These are phyloP conservation scores for Mimosa bimucronata DNA, from an alignment of 306 rosid species.

Conservation along the genomic window DNA sequence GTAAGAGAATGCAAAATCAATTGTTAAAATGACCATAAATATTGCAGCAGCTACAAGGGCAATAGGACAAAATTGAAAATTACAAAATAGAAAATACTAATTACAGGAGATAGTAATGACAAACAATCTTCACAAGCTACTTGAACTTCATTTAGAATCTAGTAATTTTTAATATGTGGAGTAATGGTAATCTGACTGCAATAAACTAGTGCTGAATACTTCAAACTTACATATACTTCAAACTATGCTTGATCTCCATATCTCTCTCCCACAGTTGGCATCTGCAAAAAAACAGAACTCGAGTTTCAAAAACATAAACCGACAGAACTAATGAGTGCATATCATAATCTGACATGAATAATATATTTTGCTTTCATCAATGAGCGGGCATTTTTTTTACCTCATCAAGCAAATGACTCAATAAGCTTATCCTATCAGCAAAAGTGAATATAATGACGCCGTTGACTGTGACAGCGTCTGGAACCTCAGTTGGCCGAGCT, in stretches of 20 bases:
- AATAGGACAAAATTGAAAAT: slow-evolving; percentile 1
- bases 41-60: slow-evolving; percentile 7
- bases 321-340: slow-evolving; percentile 5
- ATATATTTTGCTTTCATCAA: slow-evolving; percentile 1
- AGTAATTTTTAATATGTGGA: too few relatives aligned
- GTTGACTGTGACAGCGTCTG: too few relatives aligned
- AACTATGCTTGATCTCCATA: slow-evolving; percentile 60
- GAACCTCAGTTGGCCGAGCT: too few relatives aligned
- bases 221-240: background rate
- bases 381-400: background rate
- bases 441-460: background rate
- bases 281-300: slow-evolving; percentile 53
- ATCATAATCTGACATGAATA: slow-evolving; percentile 27
- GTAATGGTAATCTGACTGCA: background rate
- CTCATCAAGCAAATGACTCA: slow-evolving; percentile 25
- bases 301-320: slow-evolving; percentile 30
- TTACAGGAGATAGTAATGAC: background rate
- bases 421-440: slow-evolving; percentile 30
- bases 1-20: too few relatives aligned
- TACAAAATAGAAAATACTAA: background rate
- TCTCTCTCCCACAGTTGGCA: slow-evolving; percentile 97
- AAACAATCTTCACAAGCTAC: background rate
- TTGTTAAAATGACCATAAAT: background rate
- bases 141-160: background rate
- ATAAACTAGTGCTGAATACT: background rate